Evolutionary conservation across 2,329 filamentous ascomycete species (phyloP).

Genomic region (Penicillium occitanis): DNA sequence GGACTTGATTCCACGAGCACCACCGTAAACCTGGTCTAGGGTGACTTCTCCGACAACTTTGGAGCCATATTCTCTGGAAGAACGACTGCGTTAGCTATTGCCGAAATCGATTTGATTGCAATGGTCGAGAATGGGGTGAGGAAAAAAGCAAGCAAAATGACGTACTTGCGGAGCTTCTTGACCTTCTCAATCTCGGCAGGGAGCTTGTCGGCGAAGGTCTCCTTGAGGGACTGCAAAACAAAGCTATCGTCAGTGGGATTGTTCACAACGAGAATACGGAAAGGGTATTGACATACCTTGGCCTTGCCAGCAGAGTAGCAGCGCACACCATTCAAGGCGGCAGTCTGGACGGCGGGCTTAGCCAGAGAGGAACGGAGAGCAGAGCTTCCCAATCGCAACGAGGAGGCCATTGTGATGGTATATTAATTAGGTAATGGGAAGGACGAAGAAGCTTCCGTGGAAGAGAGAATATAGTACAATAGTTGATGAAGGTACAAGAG

Average conservation of each 20-base stretch:
- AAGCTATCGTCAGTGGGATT: conserved; percentile 17
- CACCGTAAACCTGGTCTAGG: conserved; percentile 98
- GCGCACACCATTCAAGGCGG: conserved; percentile 78
- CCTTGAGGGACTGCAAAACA: conserved; percentile 77
- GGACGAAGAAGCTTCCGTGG: conserved; percentile 24
- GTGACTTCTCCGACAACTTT: conserved; percentile 98
- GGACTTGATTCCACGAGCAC: conserved; percentile 97
- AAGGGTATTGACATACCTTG: conserved; percentile 59
- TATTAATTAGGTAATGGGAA: conserved; percentile 31
- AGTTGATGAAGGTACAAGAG: conserved; percentile 16
- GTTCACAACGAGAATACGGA: neutral
- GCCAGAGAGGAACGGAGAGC: conserved; percentile 74
- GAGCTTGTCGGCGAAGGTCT: conserved; percentile 93
- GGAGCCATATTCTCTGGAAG: conserved; percentile 78
- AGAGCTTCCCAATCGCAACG: conserved; percentile 76
- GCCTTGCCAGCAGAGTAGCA: conserved; percentile 88
- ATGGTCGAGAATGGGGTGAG: neutral
- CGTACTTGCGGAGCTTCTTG: conserved; percentile 95
- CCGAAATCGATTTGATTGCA: neutral
- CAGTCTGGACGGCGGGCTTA: conserved; percentile 66
- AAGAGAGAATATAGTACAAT: conserved; percentile 19
- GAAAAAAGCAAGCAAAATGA: conserved; percentile 23
- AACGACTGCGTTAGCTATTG: neutral
- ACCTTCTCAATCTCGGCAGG: conserved; percentile 98
- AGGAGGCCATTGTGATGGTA: conserved; percentile 70